Percentiles rank a stretch among this genome's conserved stretches.
These are phyloP conservation scores for Puccinia triticina DNA, from an alignment of 1,284 basidiomycete species.

Conservation along the genomic window DNA sequence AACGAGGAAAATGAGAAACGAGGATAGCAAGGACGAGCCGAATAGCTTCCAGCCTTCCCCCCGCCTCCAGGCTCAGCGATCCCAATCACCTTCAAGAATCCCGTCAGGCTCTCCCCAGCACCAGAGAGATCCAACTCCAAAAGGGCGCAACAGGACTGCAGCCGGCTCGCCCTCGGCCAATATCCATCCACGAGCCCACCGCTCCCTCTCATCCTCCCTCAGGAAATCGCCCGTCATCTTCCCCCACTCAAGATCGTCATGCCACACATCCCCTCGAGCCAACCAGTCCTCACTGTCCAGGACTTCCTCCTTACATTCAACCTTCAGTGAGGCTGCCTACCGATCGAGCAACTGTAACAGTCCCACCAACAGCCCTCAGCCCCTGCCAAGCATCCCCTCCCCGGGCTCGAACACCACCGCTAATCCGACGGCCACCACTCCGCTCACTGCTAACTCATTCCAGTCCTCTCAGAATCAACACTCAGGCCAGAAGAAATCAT, in stretches of 20 bases:
- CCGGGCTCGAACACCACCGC: not conserved
- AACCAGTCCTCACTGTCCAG: slow-evolving; percentile 19
- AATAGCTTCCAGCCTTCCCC: not conserved
- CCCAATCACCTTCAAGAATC: not conserved
- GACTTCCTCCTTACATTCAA: slow-evolving; percentile 44
- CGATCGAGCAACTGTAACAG: slow-evolving; percentile 28
- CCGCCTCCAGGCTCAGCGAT: not conserved
- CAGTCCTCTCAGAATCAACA: not conserved
- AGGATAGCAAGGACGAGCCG: too few relatives aligned
- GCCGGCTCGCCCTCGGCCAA: not conserved
- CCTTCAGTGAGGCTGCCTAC: slow-evolving; percentile 36
- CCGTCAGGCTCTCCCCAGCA: not conserved
- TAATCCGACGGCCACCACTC: not conserved
- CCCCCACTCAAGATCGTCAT: slow-evolving; percentile 20
- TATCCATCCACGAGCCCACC: not conserved
- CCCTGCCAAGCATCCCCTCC: not conserved
- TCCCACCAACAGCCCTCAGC: slow-evolving; percentile 32
- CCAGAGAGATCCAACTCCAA: slow-evolving; percentile 16
- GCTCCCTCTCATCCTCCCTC: not conserved
- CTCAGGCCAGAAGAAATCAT: slow-evolving; percentile 12
- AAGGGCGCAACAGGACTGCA: not conserved
- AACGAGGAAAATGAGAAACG: not conserved
- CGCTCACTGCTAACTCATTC: not conserved
- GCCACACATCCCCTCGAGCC: not conserved
- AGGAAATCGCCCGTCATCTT: slow-evolving; percentile 9